phyloP scores from a whole-genome alignment of 345 rosid species.

The Cardamine occulta region DNA sequence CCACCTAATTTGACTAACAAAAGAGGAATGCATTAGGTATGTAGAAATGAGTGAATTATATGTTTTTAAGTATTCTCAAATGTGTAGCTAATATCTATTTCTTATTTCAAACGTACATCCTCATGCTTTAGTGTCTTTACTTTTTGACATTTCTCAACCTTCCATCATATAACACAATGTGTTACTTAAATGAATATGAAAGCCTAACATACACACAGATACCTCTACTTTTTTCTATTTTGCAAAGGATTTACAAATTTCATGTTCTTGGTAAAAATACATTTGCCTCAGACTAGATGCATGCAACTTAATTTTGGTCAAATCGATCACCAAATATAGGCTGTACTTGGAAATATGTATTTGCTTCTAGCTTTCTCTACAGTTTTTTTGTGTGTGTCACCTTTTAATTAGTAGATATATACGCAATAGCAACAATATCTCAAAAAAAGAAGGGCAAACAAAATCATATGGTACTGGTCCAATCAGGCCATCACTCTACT shows the following conservation, averaged over 20 bases:
- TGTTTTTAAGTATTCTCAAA: conserved; percentile 5
- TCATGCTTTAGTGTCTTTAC: conserved; percentile 17
- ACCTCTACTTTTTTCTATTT: background rate
- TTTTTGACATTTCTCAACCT: conserved; percentile 28
- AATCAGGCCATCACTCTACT: background rate
- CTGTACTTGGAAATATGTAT: background rate
- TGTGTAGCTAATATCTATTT: conserved; percentile 15
- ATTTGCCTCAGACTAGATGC: background rate
- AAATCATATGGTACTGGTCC: conserved; percentile 12
- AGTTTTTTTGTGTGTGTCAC: background rate
- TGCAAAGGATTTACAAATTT: conserved; percentile 8
- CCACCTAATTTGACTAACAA: conserved; percentile 32
- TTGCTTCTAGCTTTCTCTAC: background rate
- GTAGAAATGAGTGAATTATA: conserved; percentile 10
- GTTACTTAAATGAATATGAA: conserved; percentile 16
- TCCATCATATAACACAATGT: conserved; percentile 18
- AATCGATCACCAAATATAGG: background rate
- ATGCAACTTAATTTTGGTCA: background rate
- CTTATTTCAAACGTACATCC: background rate
- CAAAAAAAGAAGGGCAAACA: background rate
- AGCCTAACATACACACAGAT: conserved; percentile 9
- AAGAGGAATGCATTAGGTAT: conserved; percentile 39
- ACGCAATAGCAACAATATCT: background rate
- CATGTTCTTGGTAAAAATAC: background rate
- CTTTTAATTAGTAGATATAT: background rate